Base-by-base conservation (phyloP, 306 rosid species). In the Glycine soja region DNA sequence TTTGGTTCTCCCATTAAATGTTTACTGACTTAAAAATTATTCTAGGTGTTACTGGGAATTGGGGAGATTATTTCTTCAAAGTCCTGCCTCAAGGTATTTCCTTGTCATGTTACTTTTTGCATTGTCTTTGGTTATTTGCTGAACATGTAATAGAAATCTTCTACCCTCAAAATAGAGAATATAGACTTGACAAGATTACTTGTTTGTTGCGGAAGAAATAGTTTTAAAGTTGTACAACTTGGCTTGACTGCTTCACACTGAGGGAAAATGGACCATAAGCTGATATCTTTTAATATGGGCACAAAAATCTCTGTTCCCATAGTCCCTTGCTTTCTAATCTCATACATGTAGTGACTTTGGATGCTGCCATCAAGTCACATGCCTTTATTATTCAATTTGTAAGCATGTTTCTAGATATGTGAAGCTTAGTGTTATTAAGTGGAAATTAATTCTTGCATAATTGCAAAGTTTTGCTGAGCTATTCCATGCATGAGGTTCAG, bases 31-130 rank as follows among this genome's bases (percentile, higher is more conserved):
- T 40, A 11, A 63, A 36, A n/a, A 3, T 19, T 82, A 59, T 75
- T 72, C 38, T 81, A 95, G 98, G 98, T 95, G 59, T 88, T 95
- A 63, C 91, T 91, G 53, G 92, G 97, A 73, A 83, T 95, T 87
- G 97, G 98, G 72, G 98, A 95, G 86, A 86, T 85, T 71, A 89
- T 95, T 83, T 91, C 95, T 72, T 91, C 97, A 78, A 90, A 93
- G 87, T 89, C 97, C 86, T 95, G 95, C 88, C 92, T 88, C 58
- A 95, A 95, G 97, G 98, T 92, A 84, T 73, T 40, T 80, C 52
- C 79, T 57, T 72, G 58, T 82, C 66, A 54, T 75, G 53, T 72
- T 65, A 46, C 69, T 67, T 14, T 14, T 68, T 61, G 46, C 51
- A 48, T 40, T 65, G 65, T 61, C 77, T 59, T 51, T 24, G 18